These are phyloP conservation scores for Inga laurina DNA, from an alignment of 306 rosid genomes.

Conservation along the genomic window DNA sequence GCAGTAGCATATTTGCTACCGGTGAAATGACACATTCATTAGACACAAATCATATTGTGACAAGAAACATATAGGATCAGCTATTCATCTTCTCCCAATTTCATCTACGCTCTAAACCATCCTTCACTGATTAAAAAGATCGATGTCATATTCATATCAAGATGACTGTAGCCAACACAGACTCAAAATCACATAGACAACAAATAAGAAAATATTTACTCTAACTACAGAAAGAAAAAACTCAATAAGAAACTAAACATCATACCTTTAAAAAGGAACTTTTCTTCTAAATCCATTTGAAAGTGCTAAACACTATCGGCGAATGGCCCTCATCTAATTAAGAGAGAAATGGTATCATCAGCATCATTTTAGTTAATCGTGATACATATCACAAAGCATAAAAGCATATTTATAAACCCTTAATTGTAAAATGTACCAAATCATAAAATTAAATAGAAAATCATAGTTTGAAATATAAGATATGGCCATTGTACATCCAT, in stretches of 20 bases:
- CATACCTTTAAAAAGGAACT: slow-evolving; percentile 66
- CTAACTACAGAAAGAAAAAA: neutral
- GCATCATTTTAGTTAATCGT: neutral
- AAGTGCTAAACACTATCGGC: slow-evolving; percentile 30
- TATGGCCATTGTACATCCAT: neutral
- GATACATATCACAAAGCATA: neutral
- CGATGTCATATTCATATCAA: slow-evolving; percentile 22
- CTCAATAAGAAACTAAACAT: slow-evolving; percentile 24
- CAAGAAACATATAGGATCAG: slow-evolving; percentile 1
- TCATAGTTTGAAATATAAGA: neutral
- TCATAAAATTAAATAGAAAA: neutral
- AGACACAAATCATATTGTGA: slow-evolving; percentile 9
- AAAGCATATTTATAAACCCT: neutral
- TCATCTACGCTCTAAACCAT: slow-evolving; percentile 7
- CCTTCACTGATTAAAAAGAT: slow-evolving; percentile 1
- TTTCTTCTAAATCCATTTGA: slow-evolving; percentile 76
- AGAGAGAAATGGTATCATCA: slow-evolving; percentile 25
- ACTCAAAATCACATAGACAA: slow-evolving; percentile 20
- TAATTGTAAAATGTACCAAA: neutral
- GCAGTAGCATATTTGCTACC: slow-evolving; percentile 13
- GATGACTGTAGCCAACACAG: slow-evolving; percentile 24
- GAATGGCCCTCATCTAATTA: slow-evolving; percentile 42
- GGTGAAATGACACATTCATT: slow-evolving; percentile 17
- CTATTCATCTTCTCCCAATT: slow-evolving; percentile 20
- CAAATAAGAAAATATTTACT: neutral